These are phyloP conservation scores for Fusarium subtropicale DNA, from an alignment of 2,329 filamentous ascomycete genomes.

Conservation along the genomic window DNA sequence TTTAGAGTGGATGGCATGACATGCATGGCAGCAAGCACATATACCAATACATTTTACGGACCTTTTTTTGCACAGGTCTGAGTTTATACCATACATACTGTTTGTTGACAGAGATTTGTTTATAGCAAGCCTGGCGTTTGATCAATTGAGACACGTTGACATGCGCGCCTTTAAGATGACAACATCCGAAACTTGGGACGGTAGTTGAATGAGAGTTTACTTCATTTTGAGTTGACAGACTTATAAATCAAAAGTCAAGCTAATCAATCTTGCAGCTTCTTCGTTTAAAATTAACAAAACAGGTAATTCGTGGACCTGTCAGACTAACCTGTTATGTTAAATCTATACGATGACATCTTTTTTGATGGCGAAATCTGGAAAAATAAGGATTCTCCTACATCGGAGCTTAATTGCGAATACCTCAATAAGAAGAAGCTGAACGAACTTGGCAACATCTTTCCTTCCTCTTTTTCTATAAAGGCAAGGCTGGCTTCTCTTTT, in stretches of 20 bases:
- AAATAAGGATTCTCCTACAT: conserved; percentile 17
- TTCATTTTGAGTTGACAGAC: background rate
- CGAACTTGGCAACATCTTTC: background rate
- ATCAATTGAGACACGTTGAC: conserved; percentile 12
- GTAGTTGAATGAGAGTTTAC: too few species aligned
- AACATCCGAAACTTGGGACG: background rate
- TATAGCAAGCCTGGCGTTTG: conserved; percentile 37
- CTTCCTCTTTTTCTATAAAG: background rate
- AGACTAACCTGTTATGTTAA: conserved; percentile 10
- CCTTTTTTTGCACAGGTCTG: background rate
- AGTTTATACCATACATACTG: conserved; percentile 12
- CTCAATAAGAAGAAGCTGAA: background rate
- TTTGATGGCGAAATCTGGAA: conserved; percentile 7
- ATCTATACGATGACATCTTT: background rate
- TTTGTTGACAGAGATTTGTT: conserved; percentile 15
- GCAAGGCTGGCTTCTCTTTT: background rate
- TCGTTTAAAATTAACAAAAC: conserved; percentile 27
- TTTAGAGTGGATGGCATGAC: background rate
- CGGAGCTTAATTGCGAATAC: conserved; percentile 17
- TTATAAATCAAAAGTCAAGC: background rate
- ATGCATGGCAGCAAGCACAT: conserved; percentile 1
- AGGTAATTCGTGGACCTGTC: background rate
- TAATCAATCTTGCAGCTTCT: background rate
- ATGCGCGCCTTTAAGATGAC: background rate
- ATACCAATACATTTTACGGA: conserved; percentile 17